A percentile compares a stretch with the other conserved stretches of the same genome.
Evolutionary conservation across 371 early-diverging fungal genomes (phyloP).

Genomic region (Encephalitozoon intestinalis): DNA sequence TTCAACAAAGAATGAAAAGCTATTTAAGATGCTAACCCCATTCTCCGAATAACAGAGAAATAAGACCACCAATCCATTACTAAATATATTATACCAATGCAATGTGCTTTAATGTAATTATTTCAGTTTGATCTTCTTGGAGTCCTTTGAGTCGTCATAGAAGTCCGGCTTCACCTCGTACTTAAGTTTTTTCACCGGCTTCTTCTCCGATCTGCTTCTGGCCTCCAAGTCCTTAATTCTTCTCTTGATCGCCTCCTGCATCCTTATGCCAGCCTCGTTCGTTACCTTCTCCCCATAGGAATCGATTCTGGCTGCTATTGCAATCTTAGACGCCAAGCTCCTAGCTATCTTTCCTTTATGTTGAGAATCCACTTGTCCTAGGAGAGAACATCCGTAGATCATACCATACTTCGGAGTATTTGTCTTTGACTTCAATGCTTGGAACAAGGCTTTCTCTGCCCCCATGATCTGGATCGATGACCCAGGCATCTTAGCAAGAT

Average conservation of each 20-base stretch:
- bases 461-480: conserved; percentile 89
- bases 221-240: conserved; percentile 31
- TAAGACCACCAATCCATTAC: background rate
- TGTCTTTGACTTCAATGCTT: conserved; percentile 80
- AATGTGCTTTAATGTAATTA: conserved; percentile 13
- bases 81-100: background rate
- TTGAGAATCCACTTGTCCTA: conserved; percentile 74
- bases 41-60: conserved; percentile 20
- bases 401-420: conserved; percentile 92
- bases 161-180: background rate
- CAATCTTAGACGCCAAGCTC: conserved; percentile 77
- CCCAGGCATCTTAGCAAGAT: conserved; percentile 78
- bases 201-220: background rate
- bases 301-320: conserved; percentile 81
- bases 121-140: conserved; percentile 12
- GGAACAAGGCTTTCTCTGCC: conserved; percentile 89
- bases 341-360: conserved; percentile 82
- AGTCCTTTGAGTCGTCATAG: conserved; percentile 27
- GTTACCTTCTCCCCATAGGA: conserved; percentile 63
- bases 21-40: conserved; percentile 32
- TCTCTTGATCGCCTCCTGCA: conserved; percentile 15
- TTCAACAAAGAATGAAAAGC: conserved; percentile 1
- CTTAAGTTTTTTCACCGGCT: conserved; percentile 11
- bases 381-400: conserved; percentile 76
- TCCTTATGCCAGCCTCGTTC: conserved; percentile 9